A percentile compares a stretch with the other conserved stretches of the same genome.
Evolutionary conservation across 176 grass and related monocot genomes (phyloP).

Genomic region (Thalia dealbata): DNA sequence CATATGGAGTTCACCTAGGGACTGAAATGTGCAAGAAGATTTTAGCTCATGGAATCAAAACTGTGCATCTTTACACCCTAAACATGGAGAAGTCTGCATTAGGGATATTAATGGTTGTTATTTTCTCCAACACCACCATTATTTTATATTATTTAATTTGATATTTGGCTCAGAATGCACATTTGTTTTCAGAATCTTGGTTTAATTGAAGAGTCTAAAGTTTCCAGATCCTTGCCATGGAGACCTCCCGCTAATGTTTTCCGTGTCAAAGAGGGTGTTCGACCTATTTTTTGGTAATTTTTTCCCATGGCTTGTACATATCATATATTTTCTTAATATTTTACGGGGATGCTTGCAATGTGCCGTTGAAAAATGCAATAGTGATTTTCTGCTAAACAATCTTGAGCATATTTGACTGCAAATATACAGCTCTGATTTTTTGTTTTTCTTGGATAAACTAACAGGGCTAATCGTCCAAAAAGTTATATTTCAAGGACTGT

Average conservation of each 20-base stretch:
- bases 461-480: conserved; percentile 88
- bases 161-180: conserved; percentile 9
- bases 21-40: conserved; percentile 96
- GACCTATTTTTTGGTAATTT: conserved; percentile 78
- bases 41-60: conserved; percentile 72
- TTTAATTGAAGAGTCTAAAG: conserved; percentile 65
- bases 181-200: conserved; percentile 61
- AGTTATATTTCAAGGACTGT: conserved; percentile 71
- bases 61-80: conserved; percentile 74
- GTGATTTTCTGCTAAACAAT: too few species aligned
- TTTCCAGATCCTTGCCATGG: conserved; percentile 77
- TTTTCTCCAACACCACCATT: not conserved
- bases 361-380: too few species aligned
- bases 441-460: conserved; percentile 9
- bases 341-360: not conserved
- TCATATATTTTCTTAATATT: not conserved
- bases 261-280: conserved; percentile 75
- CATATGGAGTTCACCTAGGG: conserved; percentile 73
- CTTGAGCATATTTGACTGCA: too few species aligned
- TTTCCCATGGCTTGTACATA: too few species aligned
- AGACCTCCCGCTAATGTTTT: conserved; percentile 68
- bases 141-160: conserved; percentile 10
- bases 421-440: not conserved
- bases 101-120: conserved; percentile 54
- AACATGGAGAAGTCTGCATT: conserved; percentile 88